Conservation (phyloP, 2,329 filamentous ascomycete species). For the Monosporascus sp. region DNA sequence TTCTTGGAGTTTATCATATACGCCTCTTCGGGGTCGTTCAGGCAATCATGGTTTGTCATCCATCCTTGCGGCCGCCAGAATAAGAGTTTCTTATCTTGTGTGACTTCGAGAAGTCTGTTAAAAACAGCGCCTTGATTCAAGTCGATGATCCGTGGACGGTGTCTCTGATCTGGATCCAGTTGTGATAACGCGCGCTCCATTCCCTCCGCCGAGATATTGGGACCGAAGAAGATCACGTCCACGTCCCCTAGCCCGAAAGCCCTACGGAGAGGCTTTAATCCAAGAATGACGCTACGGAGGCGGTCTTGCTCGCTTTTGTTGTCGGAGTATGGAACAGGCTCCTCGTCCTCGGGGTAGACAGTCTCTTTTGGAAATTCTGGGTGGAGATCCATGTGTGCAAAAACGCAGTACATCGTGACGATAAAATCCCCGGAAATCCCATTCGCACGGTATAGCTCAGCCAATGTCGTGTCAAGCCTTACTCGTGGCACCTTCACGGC, state of each 20-base stretch:
- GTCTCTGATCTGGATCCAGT: constrained; percentile 13
- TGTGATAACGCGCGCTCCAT: constrained; percentile 14
- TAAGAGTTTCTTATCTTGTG: constrained; percentile 10
- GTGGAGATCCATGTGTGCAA: constrained; percentile 16
- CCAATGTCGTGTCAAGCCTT: constrained; percentile 15
- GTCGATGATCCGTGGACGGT: constrained; percentile 10
- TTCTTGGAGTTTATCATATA: constrained; percentile 18
- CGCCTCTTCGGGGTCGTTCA: constrained; percentile 13
- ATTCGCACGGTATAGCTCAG: constrained; percentile 14
- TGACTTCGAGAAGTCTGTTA: constrained; percentile 5
- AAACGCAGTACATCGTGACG: constrained; percentile 19
- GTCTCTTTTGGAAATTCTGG: constrained; percentile 14
- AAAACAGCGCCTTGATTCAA: constrained; percentile 4
- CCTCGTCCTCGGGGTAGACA: constrained; percentile 17
- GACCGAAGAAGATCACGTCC: constrained; percentile 15
- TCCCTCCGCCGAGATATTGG: constrained; percentile 11
- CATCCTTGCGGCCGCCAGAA: constrained; percentile 19
- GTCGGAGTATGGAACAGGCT: constrained; percentile 14
- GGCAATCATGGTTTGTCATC: constrained; percentile 16
- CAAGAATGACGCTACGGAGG: constrained; percentile 13
- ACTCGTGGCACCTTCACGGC: not conserved
- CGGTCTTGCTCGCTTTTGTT: constrained; percentile 11
- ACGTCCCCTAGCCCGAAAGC: constrained; percentile 16
- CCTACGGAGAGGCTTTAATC: constrained; percentile 17
- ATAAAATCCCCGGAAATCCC: constrained; percentile 15